Evolutionary conservation across 495 filamentous ascomycete genomes (phyloP).

Genomic region (Aspergillus bertholletiae): DNA sequence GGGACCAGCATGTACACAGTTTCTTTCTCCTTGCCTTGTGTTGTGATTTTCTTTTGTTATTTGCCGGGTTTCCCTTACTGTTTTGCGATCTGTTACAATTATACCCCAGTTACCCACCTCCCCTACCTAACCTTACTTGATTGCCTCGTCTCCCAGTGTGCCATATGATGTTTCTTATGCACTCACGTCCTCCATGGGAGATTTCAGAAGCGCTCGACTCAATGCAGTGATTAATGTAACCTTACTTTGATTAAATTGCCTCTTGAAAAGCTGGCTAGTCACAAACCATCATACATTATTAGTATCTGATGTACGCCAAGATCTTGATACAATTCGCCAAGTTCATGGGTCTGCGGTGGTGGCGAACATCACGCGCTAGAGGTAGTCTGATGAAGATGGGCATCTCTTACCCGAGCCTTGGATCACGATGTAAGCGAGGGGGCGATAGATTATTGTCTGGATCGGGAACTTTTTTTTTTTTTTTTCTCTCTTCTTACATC

Average conservation of each 20-base stretch:
- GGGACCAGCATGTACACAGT: neutral
- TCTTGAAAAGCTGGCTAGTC: neutral
- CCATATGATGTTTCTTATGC: constrained; percentile 8
- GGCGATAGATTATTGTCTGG: neutral
- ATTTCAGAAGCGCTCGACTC: constrained; percentile 1
- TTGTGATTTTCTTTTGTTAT: too few relatives aligned
- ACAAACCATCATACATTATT: neutral
- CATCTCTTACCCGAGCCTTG: neutral
- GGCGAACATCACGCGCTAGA: neutral
- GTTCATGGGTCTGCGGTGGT: neutral
- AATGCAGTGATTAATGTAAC: neutral
- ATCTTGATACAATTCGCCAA: too few relatives aligned
- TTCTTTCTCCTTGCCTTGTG: constrained; percentile 1
- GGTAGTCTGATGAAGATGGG: neutral
- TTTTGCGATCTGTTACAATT: constrained; percentile 7
- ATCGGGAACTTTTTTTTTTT: too few relatives aligned
- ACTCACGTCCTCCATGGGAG: constrained; percentile 1
- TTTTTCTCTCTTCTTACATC: neutral
- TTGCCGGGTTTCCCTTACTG: neutral
- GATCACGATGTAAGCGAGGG: neutral
- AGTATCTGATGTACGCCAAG: too few relatives aligned
- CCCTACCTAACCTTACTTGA: constrained; percentile 2
- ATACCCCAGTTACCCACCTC: constrained; percentile 12
- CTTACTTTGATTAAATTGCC: neutral
- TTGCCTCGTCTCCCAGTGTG: constrained; percentile 6